These are phyloP conservation scores for Colletotrichum salicis DNA, from an alignment of 2,329 filamentous ascomycete genomes.

Conservation along the genomic window DNA sequence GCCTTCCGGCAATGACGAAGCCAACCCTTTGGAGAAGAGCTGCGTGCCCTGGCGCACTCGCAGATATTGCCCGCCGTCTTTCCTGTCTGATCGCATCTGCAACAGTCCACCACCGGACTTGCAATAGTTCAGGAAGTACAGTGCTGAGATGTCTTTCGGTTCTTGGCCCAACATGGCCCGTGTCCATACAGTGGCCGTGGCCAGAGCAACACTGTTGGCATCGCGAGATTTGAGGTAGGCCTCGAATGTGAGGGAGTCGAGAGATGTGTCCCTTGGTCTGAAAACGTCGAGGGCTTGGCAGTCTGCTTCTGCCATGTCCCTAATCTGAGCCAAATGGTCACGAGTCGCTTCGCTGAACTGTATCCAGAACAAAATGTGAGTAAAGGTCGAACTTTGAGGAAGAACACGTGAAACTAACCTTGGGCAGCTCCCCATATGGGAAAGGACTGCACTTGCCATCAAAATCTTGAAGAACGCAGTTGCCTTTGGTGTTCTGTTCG, in stretches of 20 bases:
- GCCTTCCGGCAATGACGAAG: conserved; percentile 44
- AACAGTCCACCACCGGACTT: conserved; percentile 62
- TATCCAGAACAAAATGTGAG: neutral
- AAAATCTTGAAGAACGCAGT: conserved; percentile 52
- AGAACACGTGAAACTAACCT: conserved; percentile 20
- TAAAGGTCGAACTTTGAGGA: neutral
- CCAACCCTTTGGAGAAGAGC: conserved; percentile 50
- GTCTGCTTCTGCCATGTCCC: conserved; percentile 43
- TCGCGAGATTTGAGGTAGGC: conserved; percentile 41
- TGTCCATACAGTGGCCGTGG: conserved; percentile 56
- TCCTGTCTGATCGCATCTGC: conserved; percentile 62
- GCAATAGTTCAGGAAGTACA: conserved; percentile 67
- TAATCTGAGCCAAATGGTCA: conserved; percentile 29
- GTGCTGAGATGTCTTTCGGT: conserved; percentile 58
- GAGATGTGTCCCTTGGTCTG: conserved; percentile 34
- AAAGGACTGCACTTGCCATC: conserved; percentile 43
- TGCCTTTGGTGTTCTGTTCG: conserved; percentile 59
- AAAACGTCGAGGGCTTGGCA: conserved; percentile 41
- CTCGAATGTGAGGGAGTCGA: conserved; percentile 44
- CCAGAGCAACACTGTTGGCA: conserved; percentile 42
- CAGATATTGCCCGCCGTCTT: conserved; percentile 64
- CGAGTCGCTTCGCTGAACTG: conserved; percentile 26
- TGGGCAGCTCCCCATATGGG: conserved; percentile 36
- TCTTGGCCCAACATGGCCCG: conserved; percentile 63
- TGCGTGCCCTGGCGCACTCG: conserved; percentile 60